These are phyloP conservation scores for Cicer arietinum DNA, from an alignment of 306 rosid genomes.

Conservation along the genomic window DNA sequence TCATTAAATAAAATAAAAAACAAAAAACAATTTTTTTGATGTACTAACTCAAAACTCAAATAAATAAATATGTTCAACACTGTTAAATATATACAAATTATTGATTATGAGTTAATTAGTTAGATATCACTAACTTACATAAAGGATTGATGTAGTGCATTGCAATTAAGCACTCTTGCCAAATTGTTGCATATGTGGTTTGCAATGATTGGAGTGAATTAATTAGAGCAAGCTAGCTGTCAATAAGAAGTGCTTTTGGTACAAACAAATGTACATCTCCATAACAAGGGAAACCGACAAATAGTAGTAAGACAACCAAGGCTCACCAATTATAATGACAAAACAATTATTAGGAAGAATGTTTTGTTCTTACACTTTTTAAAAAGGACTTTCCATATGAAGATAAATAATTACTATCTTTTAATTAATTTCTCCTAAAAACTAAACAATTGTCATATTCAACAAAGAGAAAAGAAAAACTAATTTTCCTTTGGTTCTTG, in stretches of 20 bases:
- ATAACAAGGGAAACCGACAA: conserved; percentile 39
- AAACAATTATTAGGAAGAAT: conserved; percentile 22
- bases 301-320: conserved; percentile 34
- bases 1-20: too few species aligned
- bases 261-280: conserved; percentile 45
- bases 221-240: conserved; percentile 32
- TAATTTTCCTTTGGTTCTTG: too few species aligned
- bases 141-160: too few species aligned
- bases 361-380: conserved; percentile 39
- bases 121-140: too few species aligned
- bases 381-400: conserved; percentile 33
- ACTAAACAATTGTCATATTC: conserved; percentile 30
- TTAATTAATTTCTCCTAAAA: neutral
- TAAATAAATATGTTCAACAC: too few species aligned
- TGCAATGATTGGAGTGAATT: conserved; percentile 12
- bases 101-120: too few species aligned
- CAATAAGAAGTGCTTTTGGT: conserved; percentile 28
- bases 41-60: too few species aligned
- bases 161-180: too few species aligned
- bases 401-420: conserved; percentile 22
- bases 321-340: conserved; percentile 38
- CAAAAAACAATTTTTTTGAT: too few species aligned
- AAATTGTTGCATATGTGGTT: conserved; percentile 33
- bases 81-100: too few species aligned
- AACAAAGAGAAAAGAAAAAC: too few species aligned